Evolutionary conservation across 2,329 filamentous ascomycete species (phyloP).

Genomic region (Arthrobotrys sinensis): DNA sequence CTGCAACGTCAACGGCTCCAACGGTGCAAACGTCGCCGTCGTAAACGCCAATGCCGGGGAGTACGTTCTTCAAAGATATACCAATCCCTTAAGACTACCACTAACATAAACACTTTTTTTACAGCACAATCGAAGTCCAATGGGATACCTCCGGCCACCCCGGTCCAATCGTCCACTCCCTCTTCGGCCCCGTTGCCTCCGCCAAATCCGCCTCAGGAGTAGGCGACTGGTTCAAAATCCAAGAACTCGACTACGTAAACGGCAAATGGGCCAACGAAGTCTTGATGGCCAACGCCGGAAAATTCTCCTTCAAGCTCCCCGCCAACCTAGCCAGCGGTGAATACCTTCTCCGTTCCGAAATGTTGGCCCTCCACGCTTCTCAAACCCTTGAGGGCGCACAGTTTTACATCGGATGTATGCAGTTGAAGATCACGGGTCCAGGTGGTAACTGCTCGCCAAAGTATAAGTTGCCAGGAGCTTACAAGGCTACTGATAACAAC

Average conservation of each 20-base stretch:
- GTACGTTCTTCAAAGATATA: constrained; percentile 39
- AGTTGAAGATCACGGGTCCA: constrained; percentile 66
- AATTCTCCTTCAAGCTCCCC: constrained; percentile 64
- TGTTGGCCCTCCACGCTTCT: constrained; percentile 66
- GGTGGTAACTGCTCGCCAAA: constrained; percentile 65
- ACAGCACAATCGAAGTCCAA: constrained; percentile 64
- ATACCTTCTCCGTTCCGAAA: constrained; percentile 67
- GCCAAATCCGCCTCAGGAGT: constrained; percentile 65
- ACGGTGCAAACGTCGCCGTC: constrained; percentile 65
- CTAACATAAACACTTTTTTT: constrained; percentile 65
- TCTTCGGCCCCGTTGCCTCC: constrained; percentile 65
- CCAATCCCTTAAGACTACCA: constrained; percentile 65
- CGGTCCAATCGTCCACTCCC: constrained; percentile 68
- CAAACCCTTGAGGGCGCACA: constrained; percentile 65
- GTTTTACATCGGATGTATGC: constrained; percentile 67
- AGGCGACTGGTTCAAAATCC: constrained; percentile 66
- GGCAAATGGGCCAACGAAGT: constrained; percentile 65
- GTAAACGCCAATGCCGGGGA: constrained; percentile 62
- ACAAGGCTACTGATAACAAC: constrained; percentile 65
- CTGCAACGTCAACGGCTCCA: constrained; percentile 59
- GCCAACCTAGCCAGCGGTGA: constrained; percentile 65
- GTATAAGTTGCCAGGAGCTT: constrained; percentile 66
- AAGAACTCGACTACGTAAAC: constrained; percentile 64
- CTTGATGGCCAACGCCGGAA: constrained; percentile 62
- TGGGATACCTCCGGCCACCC: constrained; percentile 68